Conservation (phyloP, 768 basidiomycete genomes). For the Russula compacta region DNA sequence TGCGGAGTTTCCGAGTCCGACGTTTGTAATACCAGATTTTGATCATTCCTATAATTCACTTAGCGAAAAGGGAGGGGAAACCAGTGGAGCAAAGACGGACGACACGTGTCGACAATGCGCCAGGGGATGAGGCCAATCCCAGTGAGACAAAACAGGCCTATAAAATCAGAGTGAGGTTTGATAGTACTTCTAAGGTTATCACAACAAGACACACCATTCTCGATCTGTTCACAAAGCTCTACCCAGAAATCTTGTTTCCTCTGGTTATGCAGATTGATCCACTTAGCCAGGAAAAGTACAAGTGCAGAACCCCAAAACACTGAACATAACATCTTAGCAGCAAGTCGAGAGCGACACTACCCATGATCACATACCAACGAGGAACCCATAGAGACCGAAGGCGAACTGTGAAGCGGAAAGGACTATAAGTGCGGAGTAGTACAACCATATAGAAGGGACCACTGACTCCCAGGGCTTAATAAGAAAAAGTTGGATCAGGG, state of each 20-base stretch:
- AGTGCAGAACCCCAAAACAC: constrained; percentile 87
- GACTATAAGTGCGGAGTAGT: background rate
- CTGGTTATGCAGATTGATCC: constrained; percentile 62
- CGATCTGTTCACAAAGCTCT: constrained; percentile 67
- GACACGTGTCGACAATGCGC: constrained; percentile 66
- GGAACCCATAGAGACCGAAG: constrained; percentile 68
- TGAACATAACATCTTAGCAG: constrained; percentile 21
- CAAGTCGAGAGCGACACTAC: background rate
- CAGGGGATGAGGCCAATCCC: constrained; percentile 75
- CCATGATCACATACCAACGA: constrained; percentile 42
- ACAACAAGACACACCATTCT: constrained; percentile 43
- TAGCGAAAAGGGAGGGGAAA: background rate
- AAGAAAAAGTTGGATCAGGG: background rate
- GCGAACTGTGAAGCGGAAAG: constrained; percentile 33
- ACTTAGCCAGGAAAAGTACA: constrained; percentile 57
- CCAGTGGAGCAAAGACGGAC: constrained; percentile 29
- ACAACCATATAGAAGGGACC: background rate
- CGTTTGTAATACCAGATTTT: constrained; percentile 71
- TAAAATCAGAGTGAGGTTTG: background rate
- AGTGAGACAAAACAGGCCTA: constrained; percentile 71
- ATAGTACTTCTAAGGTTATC: background rate
- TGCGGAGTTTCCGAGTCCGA: constrained; percentile 47
- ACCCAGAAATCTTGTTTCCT: constrained; percentile 75
- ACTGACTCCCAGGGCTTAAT: constrained; percentile 58
- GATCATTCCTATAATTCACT: constrained; percentile 42